These are phyloP conservation scores for Magnaporthiopsis incrustans DNA, from an alignment of 2,329 filamentous ascomycete genomes.

Conservation along the genomic window DNA sequence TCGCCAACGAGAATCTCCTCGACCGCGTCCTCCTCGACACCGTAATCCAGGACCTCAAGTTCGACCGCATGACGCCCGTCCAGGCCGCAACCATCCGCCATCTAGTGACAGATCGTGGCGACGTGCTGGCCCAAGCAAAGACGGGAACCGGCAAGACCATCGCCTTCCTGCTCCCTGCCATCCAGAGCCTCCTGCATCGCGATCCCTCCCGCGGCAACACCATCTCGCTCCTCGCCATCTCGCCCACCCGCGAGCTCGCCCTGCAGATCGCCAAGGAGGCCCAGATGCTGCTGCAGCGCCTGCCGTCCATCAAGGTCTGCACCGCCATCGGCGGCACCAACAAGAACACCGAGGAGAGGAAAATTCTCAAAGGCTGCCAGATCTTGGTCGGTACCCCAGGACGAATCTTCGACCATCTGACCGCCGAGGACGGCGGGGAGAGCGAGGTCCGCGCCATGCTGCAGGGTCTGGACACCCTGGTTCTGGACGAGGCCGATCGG, in stretches of 20 bases:
- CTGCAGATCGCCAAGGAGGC: constrained; percentile 67
- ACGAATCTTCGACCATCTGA: constrained; percentile 69
- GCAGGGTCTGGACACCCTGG: constrained; percentile 63
- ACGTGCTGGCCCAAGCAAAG: constrained; percentile 70
- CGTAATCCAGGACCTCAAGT: constrained; percentile 39
- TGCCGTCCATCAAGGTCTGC: constrained; percentile 67
- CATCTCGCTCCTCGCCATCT: constrained; percentile 57
- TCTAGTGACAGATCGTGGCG: constrained; percentile 34
- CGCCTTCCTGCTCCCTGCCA: constrained; percentile 74
- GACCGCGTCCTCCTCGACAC: constrained; percentile 38
- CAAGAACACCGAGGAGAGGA: constrained; percentile 62
- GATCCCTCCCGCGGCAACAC: constrained; percentile 22
- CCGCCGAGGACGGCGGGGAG: constrained; percentile 45
- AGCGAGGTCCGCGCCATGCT: constrained; percentile 56
- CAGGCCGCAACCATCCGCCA: constrained; percentile 43
- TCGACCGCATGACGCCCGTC: constrained; percentile 46
- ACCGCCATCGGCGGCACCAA: constrained; percentile 75
- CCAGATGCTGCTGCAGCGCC: constrained; percentile 58
- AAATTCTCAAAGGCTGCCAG: constrained; percentile 65
- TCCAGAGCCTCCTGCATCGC: constrained; percentile 60
- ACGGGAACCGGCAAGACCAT: constrained; percentile 84
- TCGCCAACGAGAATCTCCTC: constrained; percentile 29
- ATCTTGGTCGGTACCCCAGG: constrained; percentile 77
- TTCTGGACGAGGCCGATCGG: constrained; percentile 77
- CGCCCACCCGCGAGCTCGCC: constrained; percentile 63